Base-by-base conservation (phyloP, 1,139 yeast genomes). In the Taphrina communis region DNA sequence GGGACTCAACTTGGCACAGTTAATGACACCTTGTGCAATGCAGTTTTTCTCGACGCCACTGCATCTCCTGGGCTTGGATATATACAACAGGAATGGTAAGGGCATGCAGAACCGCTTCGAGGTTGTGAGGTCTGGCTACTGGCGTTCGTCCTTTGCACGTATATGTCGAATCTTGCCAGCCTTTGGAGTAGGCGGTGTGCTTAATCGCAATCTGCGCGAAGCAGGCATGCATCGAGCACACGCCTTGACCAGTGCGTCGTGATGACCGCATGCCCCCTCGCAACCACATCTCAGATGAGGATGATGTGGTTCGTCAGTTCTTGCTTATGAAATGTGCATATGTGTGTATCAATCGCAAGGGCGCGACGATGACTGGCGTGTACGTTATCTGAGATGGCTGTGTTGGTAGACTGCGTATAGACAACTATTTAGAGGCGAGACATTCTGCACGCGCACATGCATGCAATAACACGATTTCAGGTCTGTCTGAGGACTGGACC, bases 31-130 rank as follows among this genome's bases (percentile, higher is more conserved):
- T 1, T 69, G 71, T 44, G 67, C 66, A 7, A 62, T 69, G 59
- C 71, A 69, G 35, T 61, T 69, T 31, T 17, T 69, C 21, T 56
- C 65, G n/a, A 69, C 71, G 38, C 71, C 71, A 14, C 41, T 69
- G 39, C 71, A 69, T 55, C 65, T 69, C 12, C 31, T 69, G 59
- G 66, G 69, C 31, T 46, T 69, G 56, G 69, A 66, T 42, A 41
- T 69, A 1, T 69, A 69, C 51, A 69, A 69, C 51, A 52, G 69
- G 19, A 21, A 46, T 6, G 55, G 46, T 3, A 39, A 53, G 31
- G 55, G 21, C 12, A 25, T 55, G 12, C 36, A 46, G 14, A n/a
- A 48, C 17, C 65, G 69, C 14, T 21, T 52, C 8, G 44, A 31
- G n/a, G 31, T 42, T 11, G 60, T 69, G 39, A 52, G 57, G 17